phyloP scores from a whole-genome alignment of 805 yeast genomes.

The Saturnispora silvae region DNA sequence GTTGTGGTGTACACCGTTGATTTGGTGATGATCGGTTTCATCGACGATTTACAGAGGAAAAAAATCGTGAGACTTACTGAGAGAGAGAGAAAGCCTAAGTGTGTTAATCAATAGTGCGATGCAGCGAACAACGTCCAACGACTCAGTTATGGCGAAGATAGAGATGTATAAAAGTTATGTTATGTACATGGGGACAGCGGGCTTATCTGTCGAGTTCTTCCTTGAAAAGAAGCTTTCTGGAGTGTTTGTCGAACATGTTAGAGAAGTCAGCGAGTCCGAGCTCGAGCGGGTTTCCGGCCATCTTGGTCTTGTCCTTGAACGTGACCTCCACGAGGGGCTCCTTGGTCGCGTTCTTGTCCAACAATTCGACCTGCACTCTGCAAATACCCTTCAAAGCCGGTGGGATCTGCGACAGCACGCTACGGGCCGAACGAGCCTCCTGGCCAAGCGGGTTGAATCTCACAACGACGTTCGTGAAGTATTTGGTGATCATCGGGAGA shows the following conservation, averaged over 20 bases:
- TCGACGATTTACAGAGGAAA: neutral
- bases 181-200: neutral
- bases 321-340: conserved; percentile 62
- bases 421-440: conserved; percentile 71
- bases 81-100: too few species aligned
- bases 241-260: conserved; percentile 66
- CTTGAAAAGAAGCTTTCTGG: conserved; percentile 64
- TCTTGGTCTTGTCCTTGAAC: conserved; percentile 66
- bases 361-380: conserved; percentile 52
- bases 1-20: conserved; percentile 51
- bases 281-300: conserved; percentile 55
- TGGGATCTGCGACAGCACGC: conserved; percentile 72
- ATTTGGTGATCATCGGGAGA: conserved; percentile 74
- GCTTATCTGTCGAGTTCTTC: conserved; percentile 44
- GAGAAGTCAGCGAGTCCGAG: conserved; percentile 51
- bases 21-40: neutral
- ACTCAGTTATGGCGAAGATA: neutral
- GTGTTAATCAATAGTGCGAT: too few species aligned
- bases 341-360: conserved; percentile 35
- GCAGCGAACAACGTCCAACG: too few species aligned
- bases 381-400: conserved; percentile 56
- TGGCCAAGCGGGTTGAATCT: conserved; percentile 68
- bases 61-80: neutral
- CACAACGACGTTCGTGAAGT: conserved; percentile 66
- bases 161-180: neutral